These are phyloP conservation scores for Spencermartinsiella europaea DNA, from an alignment of 805 yeast genomes.

Conservation along the genomic window DNA sequence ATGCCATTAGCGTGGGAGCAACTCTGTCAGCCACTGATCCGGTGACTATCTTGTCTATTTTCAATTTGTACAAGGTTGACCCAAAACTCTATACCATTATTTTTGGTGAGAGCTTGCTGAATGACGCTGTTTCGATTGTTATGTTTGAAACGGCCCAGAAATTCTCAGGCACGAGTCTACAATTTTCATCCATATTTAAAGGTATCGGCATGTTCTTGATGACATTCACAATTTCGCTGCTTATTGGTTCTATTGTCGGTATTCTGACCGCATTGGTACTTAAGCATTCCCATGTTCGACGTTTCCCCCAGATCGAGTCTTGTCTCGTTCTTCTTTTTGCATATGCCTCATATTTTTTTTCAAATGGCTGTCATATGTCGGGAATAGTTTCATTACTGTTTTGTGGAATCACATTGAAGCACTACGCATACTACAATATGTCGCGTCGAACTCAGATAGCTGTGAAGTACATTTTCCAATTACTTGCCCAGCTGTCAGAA, in stretches of 20 bases:
- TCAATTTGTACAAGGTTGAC: conserved; percentile 96
- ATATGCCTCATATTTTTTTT: conserved; percentile 93
- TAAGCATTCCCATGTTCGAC: conserved; percentile 86
- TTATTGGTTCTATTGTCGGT: conserved; percentile 87
- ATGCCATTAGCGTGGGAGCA: conserved; percentile 95
- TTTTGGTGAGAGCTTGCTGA: conserved; percentile 90
- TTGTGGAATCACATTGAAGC: conserved; percentile 95
- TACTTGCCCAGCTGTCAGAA: conserved; percentile 91
- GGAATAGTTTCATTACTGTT: conserved; percentile 93
- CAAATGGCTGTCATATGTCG: conserved; percentile 99
- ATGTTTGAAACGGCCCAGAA: conserved; percentile 98
- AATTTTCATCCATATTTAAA: conserved; percentile 57
- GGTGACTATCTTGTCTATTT: conserved; percentile 90
- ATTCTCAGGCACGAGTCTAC: conserved; percentile 81
- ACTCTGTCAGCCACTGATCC: conserved; percentile 98
- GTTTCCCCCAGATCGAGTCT: conserved; percentile 96
- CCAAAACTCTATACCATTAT: conserved; percentile 96
- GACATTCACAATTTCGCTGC: conserved; percentile 85
- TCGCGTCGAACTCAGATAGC: conserved; percentile 96
- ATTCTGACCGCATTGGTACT: conserved; percentile 81
- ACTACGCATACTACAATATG: conserved; percentile 96
- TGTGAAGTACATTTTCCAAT: conserved; percentile 88
- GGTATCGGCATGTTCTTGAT: conserved; percentile 91
- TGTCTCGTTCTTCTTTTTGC: conserved; percentile 87
- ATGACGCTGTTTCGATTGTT: conserved; percentile 97